Percentiles rank a stretch among this genome's conserved stretches.
Evolutionary conservation across 2,329 filamentous ascomycete genomes (phyloP).

Genomic region (Pseudopithomyces maydicus): DNA sequence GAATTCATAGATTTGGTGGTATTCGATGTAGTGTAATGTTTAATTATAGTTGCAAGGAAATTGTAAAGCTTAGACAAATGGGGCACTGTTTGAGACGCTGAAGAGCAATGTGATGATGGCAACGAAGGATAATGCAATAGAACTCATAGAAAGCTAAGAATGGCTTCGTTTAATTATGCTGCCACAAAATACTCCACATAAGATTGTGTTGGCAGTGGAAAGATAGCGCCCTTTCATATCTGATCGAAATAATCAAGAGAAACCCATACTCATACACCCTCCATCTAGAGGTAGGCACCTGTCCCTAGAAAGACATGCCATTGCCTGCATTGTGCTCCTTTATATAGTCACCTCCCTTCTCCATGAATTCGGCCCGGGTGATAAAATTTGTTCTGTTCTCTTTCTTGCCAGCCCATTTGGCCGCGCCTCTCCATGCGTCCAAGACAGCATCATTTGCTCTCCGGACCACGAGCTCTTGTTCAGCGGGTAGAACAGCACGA

Average conservation of each 20-base stretch:
- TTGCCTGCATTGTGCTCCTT: conserved; percentile 66
- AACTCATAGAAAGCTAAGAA: too few relatives aligned
- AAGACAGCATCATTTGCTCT: conserved; percentile 76
- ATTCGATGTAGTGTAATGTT: neutral
- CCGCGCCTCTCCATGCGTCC: conserved; percentile 94
- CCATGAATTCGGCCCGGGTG: conserved; percentile 80
- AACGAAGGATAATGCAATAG: too few relatives aligned
- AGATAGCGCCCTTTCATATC: neutral
- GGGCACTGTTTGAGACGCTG: too few relatives aligned
- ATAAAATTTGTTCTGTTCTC: conserved; percentile 70
- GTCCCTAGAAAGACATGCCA: conserved; percentile 24
- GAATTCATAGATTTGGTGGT: neutral
- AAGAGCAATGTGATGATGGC: too few relatives aligned
- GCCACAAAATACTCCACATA: neutral
- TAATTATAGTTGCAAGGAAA: neutral
- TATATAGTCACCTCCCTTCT: conserved; percentile 93
- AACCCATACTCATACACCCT: conserved; percentile 1
- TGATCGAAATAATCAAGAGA: neutral
- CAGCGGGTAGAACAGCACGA: conserved; percentile 71
- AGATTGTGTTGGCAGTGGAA: neutral
- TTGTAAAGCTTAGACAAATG: too few relatives aligned
- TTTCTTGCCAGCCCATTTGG: conserved; percentile 73
- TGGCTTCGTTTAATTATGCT: neutral
- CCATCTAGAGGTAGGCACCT: neutral
- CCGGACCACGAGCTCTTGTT: conserved; percentile 68